These are phyloP conservation scores for Rhizoclosmatium hyalinum DNA, from an alignment of 371 early-diverging fungal genomes.

Conservation along the genomic window DNA sequence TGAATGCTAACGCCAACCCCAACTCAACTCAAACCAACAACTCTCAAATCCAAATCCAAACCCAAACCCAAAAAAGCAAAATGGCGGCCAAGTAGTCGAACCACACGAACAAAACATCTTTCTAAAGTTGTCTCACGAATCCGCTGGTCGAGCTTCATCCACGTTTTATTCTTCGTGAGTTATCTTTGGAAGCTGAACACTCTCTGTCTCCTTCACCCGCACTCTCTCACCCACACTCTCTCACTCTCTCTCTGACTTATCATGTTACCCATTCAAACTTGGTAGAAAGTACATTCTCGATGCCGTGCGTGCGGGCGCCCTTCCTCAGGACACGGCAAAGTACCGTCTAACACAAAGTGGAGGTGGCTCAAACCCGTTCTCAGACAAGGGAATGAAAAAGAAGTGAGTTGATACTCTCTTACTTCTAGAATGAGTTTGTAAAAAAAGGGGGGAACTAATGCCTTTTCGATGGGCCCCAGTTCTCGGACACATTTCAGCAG, in stretches of 20 bases:
- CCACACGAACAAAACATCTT: slow-evolving; percentile 19
- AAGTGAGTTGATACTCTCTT: no score
- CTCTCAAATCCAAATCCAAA: no score
- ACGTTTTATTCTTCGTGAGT: slow-evolving; percentile 10
- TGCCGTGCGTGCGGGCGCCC: neutral
- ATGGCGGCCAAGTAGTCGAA: slow-evolving; percentile 31
- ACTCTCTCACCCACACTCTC: no score
- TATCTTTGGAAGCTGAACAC: neutral
- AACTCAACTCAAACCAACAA: no score
- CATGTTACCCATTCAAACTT: neutral
- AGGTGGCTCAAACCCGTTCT: neutral
- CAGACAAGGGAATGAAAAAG: no score
- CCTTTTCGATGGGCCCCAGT: neutral
- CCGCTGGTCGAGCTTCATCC: neutral
- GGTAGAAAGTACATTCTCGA: slow-evolving; percentile 17
- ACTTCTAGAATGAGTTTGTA: no score
- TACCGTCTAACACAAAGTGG: slow-evolving; percentile 11
- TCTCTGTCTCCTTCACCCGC: neutral
- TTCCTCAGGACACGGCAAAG: neutral
- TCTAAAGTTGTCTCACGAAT: slow-evolving; percentile 6
- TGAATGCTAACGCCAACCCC: no score
- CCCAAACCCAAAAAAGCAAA: neutral
- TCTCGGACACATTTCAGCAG: slow-evolving; percentile 14
- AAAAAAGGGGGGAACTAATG: no score
- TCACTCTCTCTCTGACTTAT: neutral